A percentile compares a stretch with the other conserved stretches of the same genome.
Evolutionary conservation across 352 stramenopile species (phyloP).

Genomic region (Phytophthora pluvialis): DNA sequence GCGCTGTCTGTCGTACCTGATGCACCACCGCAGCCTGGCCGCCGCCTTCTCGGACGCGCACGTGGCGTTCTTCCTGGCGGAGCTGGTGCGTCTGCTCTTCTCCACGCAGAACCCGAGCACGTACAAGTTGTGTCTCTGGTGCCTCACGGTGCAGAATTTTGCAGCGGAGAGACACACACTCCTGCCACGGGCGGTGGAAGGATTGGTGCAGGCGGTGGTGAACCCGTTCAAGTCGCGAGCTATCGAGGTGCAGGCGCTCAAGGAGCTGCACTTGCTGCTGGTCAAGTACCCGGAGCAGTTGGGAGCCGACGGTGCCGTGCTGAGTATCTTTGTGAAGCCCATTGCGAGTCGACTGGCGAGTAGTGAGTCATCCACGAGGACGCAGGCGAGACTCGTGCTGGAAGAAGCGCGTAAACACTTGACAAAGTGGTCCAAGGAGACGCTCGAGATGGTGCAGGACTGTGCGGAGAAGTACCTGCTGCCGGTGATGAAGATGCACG

Average conservation of each 20-base stretch:
- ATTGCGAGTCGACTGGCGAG: conserved; percentile 64
- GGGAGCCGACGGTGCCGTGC: conserved; percentile 25
- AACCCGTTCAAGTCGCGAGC: conserved; percentile 75
- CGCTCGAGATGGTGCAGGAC: conserved; percentile 40
- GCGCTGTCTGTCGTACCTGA: conserved; percentile 73
- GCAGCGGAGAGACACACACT: conserved; percentile 50
- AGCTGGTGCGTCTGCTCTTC: conserved; percentile 58
- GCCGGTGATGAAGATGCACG: conserved; percentile 60
- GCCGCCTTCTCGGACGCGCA: conserved; percentile 45
- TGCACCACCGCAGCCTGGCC: conserved; percentile 58
- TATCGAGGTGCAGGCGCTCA: conserved; percentile 73
- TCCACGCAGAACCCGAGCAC: conserved; percentile 59
- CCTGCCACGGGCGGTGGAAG: conserved; percentile 62
- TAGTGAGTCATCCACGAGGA: conserved; percentile 52
- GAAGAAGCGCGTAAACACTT: conserved; percentile 50
- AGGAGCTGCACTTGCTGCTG: conserved; percentile 58
- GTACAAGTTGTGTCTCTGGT: conserved; percentile 79
- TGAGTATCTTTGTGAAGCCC: conserved; percentile 58
- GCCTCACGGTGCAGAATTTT: conserved; percentile 68
- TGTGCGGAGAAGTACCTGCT: conserved; percentile 59
- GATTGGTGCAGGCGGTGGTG: conserved; percentile 67
- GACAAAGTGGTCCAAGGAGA: conserved; percentile 41
- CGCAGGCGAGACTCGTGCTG: conserved; percentile 53
- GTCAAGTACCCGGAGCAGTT: conserved; percentile 59
- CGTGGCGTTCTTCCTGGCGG: conserved; percentile 49